Base-by-base conservation (phyloP, 352 stramenopile genomes). In the Phytopythium vexans region DNA sequence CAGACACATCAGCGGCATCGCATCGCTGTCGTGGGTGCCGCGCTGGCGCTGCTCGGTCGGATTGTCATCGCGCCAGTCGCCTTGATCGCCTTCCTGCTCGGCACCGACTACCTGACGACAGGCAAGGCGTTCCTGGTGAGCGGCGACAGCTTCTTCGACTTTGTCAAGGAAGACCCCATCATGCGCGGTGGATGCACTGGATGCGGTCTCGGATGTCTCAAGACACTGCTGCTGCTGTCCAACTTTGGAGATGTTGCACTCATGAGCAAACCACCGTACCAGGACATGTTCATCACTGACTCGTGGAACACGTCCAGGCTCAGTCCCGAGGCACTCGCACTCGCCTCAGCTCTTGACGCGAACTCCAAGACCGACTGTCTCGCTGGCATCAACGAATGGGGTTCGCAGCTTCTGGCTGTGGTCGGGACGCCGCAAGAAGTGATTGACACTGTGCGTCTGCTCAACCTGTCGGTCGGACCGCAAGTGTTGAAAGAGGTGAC, bases 111-210 rank as follows among this genome's bases (percentile, higher is more conserved):
- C n/a, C n/a, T n/a, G n/a, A n/a, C n/a, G n/a, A n/a, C n/a, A n/a
- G n/a, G n/a, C n/a, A n/a, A n/a, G n/a, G n/a, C n/a, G n/a, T n/a
- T n/a, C n/a, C n/a, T n/a, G n/a, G n/a, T n/a, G n/a, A n/a, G n/a
- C n/a, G n/a, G n/a, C 12, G 56, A 66, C 51, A 69, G 56, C 33
- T 69, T 65, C 33, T 66, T 69, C 12, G 61, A 50, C 27, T 69
- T 56, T 42, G 66, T 47, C 38, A 45, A 69, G 15, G 52, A 62
- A 39, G 62, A 69, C 38, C 38, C 58, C 3, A 57, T 69, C 52
- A 66, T 69, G 62, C 52, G 43, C 7, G 62, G 57, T 2, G 62
- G 62, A 4, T 69, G 62, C 15, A 62, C 52, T 9, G 43, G 43
- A 0, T 69, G 62, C 15, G 43, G 56, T 32, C 11, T 56, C 1